Conservation (phyloP, 2,329 filamentous ascomycete species). For the Fusarium sp. region DNA sequence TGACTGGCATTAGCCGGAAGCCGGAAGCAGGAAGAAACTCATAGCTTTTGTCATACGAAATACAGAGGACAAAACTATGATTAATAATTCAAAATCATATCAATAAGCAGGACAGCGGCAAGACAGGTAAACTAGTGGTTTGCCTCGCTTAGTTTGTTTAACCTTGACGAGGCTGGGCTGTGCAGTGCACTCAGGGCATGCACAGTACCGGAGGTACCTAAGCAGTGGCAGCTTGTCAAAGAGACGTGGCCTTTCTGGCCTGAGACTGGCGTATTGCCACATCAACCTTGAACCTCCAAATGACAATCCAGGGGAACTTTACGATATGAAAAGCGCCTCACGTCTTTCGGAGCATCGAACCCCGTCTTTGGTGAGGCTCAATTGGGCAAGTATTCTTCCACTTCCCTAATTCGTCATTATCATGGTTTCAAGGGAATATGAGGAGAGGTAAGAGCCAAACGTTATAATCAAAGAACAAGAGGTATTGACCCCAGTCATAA, state of each 20-base stretch:
- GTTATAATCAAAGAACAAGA: background rate
- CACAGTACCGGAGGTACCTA: too few species aligned
- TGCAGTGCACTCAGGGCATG: background rate
- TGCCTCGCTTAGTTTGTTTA: background rate
- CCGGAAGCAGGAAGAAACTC: background rate
- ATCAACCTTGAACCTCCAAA: constrained; percentile 6
- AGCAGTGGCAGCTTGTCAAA: constrained; percentile 3
- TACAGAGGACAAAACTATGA: background rate
- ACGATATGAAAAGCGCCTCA: constrained; percentile 2
- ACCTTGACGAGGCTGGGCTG: constrained; percentile 22
- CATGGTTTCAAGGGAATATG: constrained; percentile 7
- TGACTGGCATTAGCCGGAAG: background rate
- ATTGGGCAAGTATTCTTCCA: constrained; percentile 36
- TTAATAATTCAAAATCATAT: constrained; percentile 25
- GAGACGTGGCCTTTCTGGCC: constrained; percentile 28
- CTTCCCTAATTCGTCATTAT: constrained; percentile 16
- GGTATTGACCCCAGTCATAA: background rate
- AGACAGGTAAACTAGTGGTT: constrained; percentile 2
- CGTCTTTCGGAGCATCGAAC: constrained; percentile 34
- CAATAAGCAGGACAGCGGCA: constrained; percentile 17
- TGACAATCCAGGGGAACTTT: constrained; percentile 10
- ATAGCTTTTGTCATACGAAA: background rate
- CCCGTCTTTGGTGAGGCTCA: constrained; percentile 32
- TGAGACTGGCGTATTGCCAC: constrained; percentile 38
- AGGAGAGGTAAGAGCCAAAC: background rate